Evolutionary conservation across 345 rosid species (phyloP).

Genomic region (Linum usitatissimum): DNA sequence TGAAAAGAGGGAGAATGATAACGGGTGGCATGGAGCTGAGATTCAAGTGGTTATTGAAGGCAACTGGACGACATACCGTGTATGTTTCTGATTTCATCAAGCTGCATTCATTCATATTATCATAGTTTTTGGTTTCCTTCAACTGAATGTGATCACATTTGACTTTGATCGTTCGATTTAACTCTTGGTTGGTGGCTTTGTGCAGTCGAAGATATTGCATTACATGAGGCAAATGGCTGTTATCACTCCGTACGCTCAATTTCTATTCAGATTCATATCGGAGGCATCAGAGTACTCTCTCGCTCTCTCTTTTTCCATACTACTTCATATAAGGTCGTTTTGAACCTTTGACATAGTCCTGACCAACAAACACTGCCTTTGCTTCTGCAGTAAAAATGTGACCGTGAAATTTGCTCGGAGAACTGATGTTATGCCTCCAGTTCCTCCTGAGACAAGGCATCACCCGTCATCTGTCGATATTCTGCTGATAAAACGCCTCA

Average conservation of each 20-base stretch:
- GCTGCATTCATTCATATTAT: neutral
- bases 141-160: no score
- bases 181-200: neutral
- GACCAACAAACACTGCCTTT: neutral
- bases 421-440: conserved; percentile 92
- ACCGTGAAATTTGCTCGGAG: conserved; percentile 75
- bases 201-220: conserved; percentile 95
- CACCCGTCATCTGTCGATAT: conserved; percentile 97
- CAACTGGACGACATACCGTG: conserved; percentile 97
- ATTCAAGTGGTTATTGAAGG: conserved; percentile 94
- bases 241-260: conserved; percentile 91
- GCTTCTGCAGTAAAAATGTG: conserved; percentile 58
- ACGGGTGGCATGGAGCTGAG: conserved; percentile 86
- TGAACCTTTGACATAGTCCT: no score
- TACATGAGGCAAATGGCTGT: conserved; percentile 99
- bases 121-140: conserved; percentile 10
- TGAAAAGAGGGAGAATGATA: conserved; percentile 63
- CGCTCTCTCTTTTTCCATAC: conserved; percentile 16
- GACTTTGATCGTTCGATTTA: no score
- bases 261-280: conserved; percentile 68
- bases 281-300: conserved; percentile 61
- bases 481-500: conserved; percentile 76
- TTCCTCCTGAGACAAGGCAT: conserved; percentile 89
- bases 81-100: conserved; percentile 20
- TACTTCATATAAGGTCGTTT: no score